These are phyloP conservation scores for Haematococcus lacustris DNA, from an alignment of 139 green algal genomes.

Conservation along the genomic window DNA sequence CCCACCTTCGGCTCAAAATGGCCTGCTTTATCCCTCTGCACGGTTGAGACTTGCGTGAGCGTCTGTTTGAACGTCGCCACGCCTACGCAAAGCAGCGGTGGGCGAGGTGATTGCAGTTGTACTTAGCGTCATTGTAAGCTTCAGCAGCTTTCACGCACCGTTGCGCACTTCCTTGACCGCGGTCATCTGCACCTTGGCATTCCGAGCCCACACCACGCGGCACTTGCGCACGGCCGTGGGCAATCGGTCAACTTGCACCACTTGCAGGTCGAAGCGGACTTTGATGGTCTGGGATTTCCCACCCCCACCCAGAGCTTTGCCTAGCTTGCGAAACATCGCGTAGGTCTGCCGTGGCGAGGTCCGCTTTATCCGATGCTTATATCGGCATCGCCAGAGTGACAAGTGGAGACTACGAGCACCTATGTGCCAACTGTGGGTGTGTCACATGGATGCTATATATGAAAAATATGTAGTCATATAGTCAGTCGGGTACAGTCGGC, in stretches of 20 bases:
- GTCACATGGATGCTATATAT: too few relatives aligned
- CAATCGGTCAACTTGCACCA: slow-evolving; percentile 44
- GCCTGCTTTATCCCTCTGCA: slow-evolving; percentile 28
- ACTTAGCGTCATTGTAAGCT: too few relatives aligned
- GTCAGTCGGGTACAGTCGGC: too few relatives aligned
- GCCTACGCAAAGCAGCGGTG: too few relatives aligned
- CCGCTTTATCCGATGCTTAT: not conserved
- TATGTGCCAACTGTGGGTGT: too few relatives aligned
- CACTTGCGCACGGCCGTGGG: slow-evolving; percentile 30
- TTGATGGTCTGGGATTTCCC: slow-evolving; percentile 17
- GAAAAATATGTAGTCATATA: too few relatives aligned
- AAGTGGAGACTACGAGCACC: too few relatives aligned
- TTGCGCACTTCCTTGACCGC: slow-evolving; percentile 26
- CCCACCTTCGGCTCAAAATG: slow-evolving; percentile 44
- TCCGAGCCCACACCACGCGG: slow-evolving; percentile 48
- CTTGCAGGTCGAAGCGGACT: slow-evolving; percentile 43
- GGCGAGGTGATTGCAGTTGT: too few relatives aligned
- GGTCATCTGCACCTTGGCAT: slow-evolving; percentile 58
- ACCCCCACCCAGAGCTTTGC: slow-evolving; percentile 10
- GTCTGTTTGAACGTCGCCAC: slow-evolving; percentile 40
- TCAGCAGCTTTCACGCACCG: not conserved
- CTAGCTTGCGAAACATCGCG: slow-evolving; percentile 43
- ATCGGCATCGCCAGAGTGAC: too few relatives aligned
- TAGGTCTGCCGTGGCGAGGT: not conserved
- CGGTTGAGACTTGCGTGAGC: slow-evolving; percentile 50